Evolutionary conservation across 345 rosid genomes (phyloP).

Genomic region (Hevea brasiliensis): DNA sequence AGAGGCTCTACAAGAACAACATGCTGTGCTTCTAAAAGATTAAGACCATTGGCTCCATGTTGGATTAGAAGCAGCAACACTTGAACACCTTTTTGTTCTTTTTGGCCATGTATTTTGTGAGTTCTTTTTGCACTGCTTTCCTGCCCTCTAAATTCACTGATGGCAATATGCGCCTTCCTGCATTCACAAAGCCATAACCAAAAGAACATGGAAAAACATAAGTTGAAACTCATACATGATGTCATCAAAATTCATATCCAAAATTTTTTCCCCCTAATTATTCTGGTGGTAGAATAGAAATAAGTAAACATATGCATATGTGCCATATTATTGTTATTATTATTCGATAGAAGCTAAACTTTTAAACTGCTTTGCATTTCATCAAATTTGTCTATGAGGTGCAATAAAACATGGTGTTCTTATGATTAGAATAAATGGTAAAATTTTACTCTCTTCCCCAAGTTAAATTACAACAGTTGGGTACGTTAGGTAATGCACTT

Average conservation of each 20-base stretch:
- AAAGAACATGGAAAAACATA: conserved; percentile 4
- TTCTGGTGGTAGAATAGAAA: background rate
- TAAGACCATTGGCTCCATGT: conserved; percentile 97
- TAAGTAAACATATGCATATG: background rate
- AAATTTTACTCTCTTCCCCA: too few relatives aligned
- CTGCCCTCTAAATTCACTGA: conserved; percentile 70
- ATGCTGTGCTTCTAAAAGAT: conserved; percentile 93
- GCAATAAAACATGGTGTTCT: background rate
- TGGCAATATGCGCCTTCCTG: conserved; percentile 87
- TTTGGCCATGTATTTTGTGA: conserved; percentile 18
- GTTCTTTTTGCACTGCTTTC: conserved; percentile 29
- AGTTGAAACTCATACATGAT: conserved; percentile 2
- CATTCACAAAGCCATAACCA: conserved; percentile 19
- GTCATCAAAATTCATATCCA: background rate
- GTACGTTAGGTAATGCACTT: background rate
- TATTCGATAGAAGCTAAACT: background rate
- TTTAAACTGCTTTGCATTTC: background rate
- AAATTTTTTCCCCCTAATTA: background rate
- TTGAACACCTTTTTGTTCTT: conserved; percentile 50
- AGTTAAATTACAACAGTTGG: too few relatives aligned
- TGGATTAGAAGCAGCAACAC: conserved; percentile 81
- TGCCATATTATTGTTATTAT: background rate
- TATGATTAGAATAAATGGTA: background rate
- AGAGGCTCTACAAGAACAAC: conserved; percentile 93
- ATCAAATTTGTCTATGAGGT: background rate